Evolutionary conservation across 441 rosid species (phyloP), one percentile per base, ranked within the genome.

Genomic region (Metrosideros polymorpha): DNA sequence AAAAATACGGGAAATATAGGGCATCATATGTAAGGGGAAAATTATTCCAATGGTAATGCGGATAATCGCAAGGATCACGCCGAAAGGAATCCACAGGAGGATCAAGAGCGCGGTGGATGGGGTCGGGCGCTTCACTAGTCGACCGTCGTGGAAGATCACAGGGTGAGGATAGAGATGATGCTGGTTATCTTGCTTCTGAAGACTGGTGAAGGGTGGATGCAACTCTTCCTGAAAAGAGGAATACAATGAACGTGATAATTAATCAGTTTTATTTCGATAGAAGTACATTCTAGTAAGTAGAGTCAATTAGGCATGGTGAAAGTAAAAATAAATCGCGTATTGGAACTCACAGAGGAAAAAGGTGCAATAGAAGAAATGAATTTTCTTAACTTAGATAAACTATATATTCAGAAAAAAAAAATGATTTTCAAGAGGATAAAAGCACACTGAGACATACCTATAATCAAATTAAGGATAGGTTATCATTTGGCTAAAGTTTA

Each of bases 91-190:
- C 99, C 99, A 97, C 8, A 96, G 86, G 87, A 96, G 91, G 92
- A 97, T 94, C 71, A 97, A 57, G 42, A 96, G 91, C 29, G 98
- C 96, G 0, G 94, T 97, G 66, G 90, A 87, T 3, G 99, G 94
- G 6, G 96, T 95, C 4, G 99, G 98, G 1, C 95, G 96, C 90
- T 94, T 95, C 71, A 96, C 97, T 0, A 97, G 93, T 85, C 99
- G 96, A 84, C 99, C 98, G 32, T 96, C 99, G 83, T 97, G 99
- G 90, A 97, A 97, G 86, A 97, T 94, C 54, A 97, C 99, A 4
- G 99, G 99, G 45, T 87, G 84, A 5, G 98, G 99, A 57, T 92
- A 96, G 61, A 91, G 87, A 47, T 88, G 91, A 43, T 90, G 86
- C n/a, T 39, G 47, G 79, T 84, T 86, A 79, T 87, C 47, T n/a